phyloP scores from a whole-genome alignment of 139 green algal species.

The Prasinococcaceae sp. region DNA sequence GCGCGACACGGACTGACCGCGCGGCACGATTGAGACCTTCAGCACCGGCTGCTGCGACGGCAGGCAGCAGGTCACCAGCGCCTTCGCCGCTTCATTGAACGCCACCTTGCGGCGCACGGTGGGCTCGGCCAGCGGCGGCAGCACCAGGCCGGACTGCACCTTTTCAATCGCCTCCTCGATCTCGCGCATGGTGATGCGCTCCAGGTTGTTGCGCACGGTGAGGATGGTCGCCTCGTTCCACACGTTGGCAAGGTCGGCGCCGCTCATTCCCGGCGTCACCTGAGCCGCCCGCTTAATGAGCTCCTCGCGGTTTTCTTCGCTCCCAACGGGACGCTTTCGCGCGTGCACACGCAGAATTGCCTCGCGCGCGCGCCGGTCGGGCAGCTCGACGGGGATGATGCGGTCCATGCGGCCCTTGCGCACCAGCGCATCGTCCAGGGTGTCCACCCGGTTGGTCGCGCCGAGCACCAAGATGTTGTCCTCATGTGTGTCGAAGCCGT shows the following conservation, averaged over 20 bases:
- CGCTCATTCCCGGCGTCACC: slow-evolving; percentile 11
- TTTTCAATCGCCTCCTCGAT: slow-evolving; percentile 19
- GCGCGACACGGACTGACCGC: not conserved
- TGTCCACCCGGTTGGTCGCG: slow-evolving; percentile 23
- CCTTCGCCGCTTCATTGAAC: slow-evolving; percentile 3
- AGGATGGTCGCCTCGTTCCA: slow-evolving; percentile 21
- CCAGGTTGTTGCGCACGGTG: slow-evolving; percentile 7
- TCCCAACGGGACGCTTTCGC: slow-evolving; percentile 4
- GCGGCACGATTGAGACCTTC: slow-evolving; percentile 8
- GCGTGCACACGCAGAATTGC: slow-evolving; percentile 16
- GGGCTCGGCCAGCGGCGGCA: not conserved
- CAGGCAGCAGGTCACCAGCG: slow-evolving; percentile 3
- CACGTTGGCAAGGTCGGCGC: slow-evolving; percentile 19
- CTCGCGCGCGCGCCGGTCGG: not conserved
- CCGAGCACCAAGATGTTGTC: slow-evolving; percentile 17
- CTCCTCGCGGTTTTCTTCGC: slow-evolving; percentile 2
- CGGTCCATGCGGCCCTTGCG: slow-evolving; percentile 80
- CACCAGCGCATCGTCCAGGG: slow-evolving; percentile 65
- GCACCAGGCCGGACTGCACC: slow-evolving; percentile 1
- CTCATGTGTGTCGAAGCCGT: slow-evolving; percentile 58
- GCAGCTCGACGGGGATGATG: slow-evolving; percentile 33
- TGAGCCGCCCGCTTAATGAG: slow-evolving; percentile 10
- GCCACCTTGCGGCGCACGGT: slow-evolving; percentile 6
- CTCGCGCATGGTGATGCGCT: slow-evolving; percentile 10
- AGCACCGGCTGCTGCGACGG: not conserved